Percentiles rank a stretch among this genome's conserved stretches.
These are phyloP conservation scores for Oidiodendron maius DNA, from an alignment of 495 filamentous ascomycete genomes.

Conservation along the genomic window DNA sequence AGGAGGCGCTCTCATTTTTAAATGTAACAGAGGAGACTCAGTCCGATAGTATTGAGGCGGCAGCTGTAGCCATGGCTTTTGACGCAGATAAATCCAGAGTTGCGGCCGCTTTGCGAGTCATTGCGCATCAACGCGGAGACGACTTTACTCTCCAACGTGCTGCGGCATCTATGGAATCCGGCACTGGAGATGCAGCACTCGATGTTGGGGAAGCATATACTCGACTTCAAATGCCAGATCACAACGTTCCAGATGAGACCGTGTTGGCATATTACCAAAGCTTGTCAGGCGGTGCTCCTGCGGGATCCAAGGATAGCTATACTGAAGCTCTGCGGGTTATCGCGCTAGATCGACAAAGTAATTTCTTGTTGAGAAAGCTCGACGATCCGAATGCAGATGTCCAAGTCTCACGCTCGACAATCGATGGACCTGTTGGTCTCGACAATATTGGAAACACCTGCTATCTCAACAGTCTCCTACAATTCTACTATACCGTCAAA, in stretches of 20 bases:
- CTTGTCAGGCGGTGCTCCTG: constrained; percentile 13
- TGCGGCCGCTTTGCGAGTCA: constrained; percentile 17
- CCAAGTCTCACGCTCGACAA: constrained; percentile 3
- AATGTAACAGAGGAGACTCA: constrained; percentile 14
- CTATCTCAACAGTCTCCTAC: constrained; percentile 93
- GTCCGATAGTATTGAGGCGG: constrained; percentile 23
- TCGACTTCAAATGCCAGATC: constrained; percentile 18
- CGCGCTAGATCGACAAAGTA: constrained; percentile 19
- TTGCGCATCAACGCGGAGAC: constrained; percentile 12
- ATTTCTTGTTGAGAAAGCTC: constrained; percentile 21
- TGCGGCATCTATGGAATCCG: constrained; percentile 16
- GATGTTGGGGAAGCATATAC: constrained; percentile 21
- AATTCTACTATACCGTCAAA: constrained; percentile 89
- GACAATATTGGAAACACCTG: constrained; percentile 96
- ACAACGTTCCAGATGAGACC: constrained; percentile 18
- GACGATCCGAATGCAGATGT: constrained; percentile 23
- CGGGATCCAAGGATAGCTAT: constrained; percentile 23
- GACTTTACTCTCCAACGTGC: constrained; percentile 14
- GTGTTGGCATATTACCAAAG: constrained; percentile 19
- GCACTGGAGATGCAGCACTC: constrained; percentile 5
- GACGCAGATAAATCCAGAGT: constrained; percentile 22
- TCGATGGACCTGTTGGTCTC: constrained; percentile 71
- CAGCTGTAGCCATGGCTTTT: constrained; percentile 15
- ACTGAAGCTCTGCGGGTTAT: constrained; percentile 22
- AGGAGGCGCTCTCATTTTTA: constrained; percentile 22